Base-by-base conservation (phyloP, 2,329 filamentous ascomycete species). In the Trichoderma brevicompactum region DNA sequence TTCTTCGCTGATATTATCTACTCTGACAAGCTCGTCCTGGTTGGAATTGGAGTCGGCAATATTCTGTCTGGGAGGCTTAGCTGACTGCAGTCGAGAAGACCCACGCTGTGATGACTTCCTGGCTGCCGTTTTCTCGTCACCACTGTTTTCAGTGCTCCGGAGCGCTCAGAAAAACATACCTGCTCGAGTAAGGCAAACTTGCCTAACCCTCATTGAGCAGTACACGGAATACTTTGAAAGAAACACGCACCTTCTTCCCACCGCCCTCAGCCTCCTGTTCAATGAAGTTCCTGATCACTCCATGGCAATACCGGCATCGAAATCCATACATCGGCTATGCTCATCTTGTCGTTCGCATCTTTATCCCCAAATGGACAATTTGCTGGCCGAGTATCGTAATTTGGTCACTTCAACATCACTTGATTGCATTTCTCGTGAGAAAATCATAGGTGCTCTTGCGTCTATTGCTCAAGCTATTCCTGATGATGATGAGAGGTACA, bases 171-270 rank as follows among this genome's bases (percentile, higher is more conserved):
- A 78, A 2, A 76, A 80, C 3, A 82, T 92, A 10, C 89, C 89
- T 1, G 77, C 85, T 4, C 83, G 88, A 61, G 84, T 88, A 17
- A 84, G 87, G 56, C 87, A 91, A 71, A 89, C 89, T 0, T 89
- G 89, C 41, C 83, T 94, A 36, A 84, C 85, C 52, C 77, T 92
- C 46, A 87, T 94, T 46, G 90, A 91, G 69, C 83, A 87, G 32
- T 93, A 92, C 72, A 87, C 90, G 5, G 86, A 89, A 62, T 95
- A 92, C 76, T 94, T 96, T 74, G 85, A 91, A 71, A 84, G 87
- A 23, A 87, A 92, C 72, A 80, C 87, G 1, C 82, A 85, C 38
- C 86, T 87, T 67, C 81, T 96, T 1, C 89, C 91, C 0, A 81
- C 87, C 48, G 89, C 89, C 1, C 80, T 96, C 28, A 90, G 89